phyloP scores from a whole-genome alignment of 2,329 filamentous ascomycete genomes.

The Talaromyces sp. region DNA sequence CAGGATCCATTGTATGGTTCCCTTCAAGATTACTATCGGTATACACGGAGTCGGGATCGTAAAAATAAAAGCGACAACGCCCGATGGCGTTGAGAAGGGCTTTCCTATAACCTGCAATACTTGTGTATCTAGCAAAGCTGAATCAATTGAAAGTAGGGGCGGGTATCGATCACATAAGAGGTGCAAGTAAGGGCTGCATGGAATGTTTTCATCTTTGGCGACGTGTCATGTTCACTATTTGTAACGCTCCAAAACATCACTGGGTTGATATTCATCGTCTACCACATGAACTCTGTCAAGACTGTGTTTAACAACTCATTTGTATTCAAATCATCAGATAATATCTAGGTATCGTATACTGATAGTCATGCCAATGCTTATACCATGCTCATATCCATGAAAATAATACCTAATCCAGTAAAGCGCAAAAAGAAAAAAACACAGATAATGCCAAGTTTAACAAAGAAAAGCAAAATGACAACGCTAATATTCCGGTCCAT shows the following conservation, averaged over 20 bases:
- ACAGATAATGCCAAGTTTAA: not conserved
- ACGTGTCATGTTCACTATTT: too few species aligned
- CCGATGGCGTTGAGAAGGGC: not conserved
- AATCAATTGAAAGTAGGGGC: too few species aligned
- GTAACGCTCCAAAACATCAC: too few species aligned
- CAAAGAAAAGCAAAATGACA: not conserved
- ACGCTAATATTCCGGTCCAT: slow-evolving; percentile 5
- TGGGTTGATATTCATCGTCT: not conserved
- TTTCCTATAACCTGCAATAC: not conserved
- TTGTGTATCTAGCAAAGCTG: too few species aligned
- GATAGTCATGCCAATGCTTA: slow-evolving; percentile 1
- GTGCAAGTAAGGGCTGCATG: too few species aligned
- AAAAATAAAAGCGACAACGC: not conserved
- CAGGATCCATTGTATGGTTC: not conserved
- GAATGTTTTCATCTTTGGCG: too few species aligned
- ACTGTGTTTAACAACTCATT: not conserved
- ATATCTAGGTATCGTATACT: slow-evolving; percentile 4
- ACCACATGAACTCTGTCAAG: not conserved
- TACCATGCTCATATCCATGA: slow-evolving; percentile 4
- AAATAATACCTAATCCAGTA: not conserved
- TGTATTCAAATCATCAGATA: not conserved
- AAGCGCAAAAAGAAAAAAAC: not conserved
- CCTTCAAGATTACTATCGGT: not conserved
- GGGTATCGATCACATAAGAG: too few species aligned
- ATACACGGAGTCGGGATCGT: not conserved